phyloP scores from a whole-genome alignment of 139 green algal species.

The Parachlorella kessleri region DNA sequence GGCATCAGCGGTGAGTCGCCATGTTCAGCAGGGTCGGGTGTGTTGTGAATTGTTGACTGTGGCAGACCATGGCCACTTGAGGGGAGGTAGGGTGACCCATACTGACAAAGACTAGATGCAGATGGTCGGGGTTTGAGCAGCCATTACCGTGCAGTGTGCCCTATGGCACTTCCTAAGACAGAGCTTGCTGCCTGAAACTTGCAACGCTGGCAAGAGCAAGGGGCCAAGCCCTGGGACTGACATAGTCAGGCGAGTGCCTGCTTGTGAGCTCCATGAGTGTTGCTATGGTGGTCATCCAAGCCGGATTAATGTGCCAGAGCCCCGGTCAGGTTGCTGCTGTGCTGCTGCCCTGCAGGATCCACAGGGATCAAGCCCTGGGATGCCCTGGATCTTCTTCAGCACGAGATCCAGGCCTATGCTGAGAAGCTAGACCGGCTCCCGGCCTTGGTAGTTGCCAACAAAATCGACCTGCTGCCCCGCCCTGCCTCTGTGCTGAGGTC shows the following conservation, averaged over 20 bases:
- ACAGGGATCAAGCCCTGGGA: slow-evolving; percentile 23
- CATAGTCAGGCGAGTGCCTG: too few relatives aligned
- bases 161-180: not conserved
- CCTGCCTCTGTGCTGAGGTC: slow-evolving; percentile 1
- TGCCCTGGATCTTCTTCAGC: slow-evolving; percentile 63
- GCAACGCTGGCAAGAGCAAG: too few relatives aligned
- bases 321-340: too few relatives aligned
- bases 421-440: slow-evolving; percentile 31
- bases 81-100: not conserved
- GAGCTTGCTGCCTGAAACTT: not conserved
- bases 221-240: too few relatives aligned
- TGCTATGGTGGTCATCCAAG: too few relatives aligned
- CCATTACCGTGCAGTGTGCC: not conserved
- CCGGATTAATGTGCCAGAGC: too few relatives aligned
- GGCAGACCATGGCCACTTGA: not conserved
- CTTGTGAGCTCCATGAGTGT: too few relatives aligned
- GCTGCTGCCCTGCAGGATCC: slow-evolving; percentile 14
- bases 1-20: not conserved
- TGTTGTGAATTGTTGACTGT: not conserved
- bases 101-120: not conserved
- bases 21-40: too few relatives aligned
- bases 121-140: not conserved
- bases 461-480: slow-evolving; percentile 48
- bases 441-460: slow-evolving; percentile 72
- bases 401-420: slow-evolving; percentile 60